Percentiles rank a stretch among this genome's conserved stretches.
Evolutionary conservation across 2,329 filamentous ascomycete species (phyloP).

Genomic region (Chaetomiaceae sp.): DNA sequence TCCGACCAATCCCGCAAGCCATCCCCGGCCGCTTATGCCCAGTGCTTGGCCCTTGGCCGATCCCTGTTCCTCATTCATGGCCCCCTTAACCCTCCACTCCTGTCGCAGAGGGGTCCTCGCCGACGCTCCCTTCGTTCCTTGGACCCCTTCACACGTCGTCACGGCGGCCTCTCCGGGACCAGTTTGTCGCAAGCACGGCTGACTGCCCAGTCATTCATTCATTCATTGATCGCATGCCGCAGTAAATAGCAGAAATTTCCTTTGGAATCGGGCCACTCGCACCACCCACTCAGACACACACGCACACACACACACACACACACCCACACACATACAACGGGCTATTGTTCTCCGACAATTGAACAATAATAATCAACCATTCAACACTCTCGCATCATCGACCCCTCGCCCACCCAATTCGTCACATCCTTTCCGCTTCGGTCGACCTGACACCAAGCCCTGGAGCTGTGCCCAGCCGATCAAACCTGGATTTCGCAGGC

Average conservation of each 20-base stretch:
- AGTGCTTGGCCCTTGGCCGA: background rate
- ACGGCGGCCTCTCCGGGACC: conserved; percentile 17
- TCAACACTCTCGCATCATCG: background rate
- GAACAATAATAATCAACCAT: conserved; percentile 6
- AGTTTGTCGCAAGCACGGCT: conserved; percentile 4
- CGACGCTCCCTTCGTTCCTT: conserved; percentile 11
- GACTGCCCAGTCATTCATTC: conserved; percentile 22
- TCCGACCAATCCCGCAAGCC: conserved; percentile 10
- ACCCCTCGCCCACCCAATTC: background rate
- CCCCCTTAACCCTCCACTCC: conserved; percentile 12
- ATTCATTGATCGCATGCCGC: conserved; percentile 10
- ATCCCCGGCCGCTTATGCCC: conserved; percentile 1
- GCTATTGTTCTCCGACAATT: conserved; percentile 13
- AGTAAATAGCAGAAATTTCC: conserved; percentile 6
- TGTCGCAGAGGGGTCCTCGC: conserved; percentile 20
- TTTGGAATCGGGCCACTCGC: conserved; percentile 2
- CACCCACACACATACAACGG: conserved; percentile 8
- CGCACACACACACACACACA: too few species aligned
- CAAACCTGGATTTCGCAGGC: conserved; percentile 22
- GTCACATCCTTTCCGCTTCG: conserved; percentile 22
- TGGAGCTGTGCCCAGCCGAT: conserved; percentile 24
- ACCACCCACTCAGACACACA: too few species aligned
- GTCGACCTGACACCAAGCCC: conserved; percentile 20
- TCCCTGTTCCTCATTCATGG: conserved; percentile 3
- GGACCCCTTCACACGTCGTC: conserved; percentile 5